Base-by-base conservation (phyloP, 2,329 filamentous ascomycete species). In the Alternaria sp. region DNA sequence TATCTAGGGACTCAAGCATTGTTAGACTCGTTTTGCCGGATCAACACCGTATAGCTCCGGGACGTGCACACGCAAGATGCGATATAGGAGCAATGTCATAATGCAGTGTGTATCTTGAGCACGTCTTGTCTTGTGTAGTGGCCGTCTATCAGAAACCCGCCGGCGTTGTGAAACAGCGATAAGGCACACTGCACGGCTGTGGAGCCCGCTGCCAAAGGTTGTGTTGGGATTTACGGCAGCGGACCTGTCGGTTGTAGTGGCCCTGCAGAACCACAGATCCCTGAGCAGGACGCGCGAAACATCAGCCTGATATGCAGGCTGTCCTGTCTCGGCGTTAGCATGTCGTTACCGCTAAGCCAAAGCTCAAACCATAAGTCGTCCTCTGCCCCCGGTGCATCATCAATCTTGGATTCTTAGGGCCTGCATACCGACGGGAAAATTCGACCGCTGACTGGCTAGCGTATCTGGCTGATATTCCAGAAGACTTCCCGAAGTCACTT, bases 161-260 rank as follows among this genome's bases (percentile, higher is more conserved):
- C 67, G 61, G 63, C 62, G 67, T 58, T 64, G 73, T 79, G 77
- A 70, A 76, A 79, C 76, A 66, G 71, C 73, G 78, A 80, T 80
- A 80, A 80, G 77, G 77, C 69, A 73, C 60, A 55, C 64, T 60
- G 66, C 50, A 66, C 63, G 66, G 67, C 59, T 65, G 68, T 67
- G 71, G 69, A 71, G 60, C 62, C 57, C 62, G 61, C 59, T 67
- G 65, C 60, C 55, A 56, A 63, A 67, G 66, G 53, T 63, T 60
- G 60, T 66, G 55, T 66, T 64, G 67, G 62, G 52, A 62, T 47
- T 56, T 40, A 45, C 63, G 73, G 68, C 70, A 75, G 70, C 65
- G 59, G 70, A 63, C 68, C 67, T 62, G 67, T 66, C 66, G 66
- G 67, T 65, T 68, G 67, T 68, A 67, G 63, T 63, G 62, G 62